These are phyloP conservation scores for Albophoma yamanashiensis DNA, from an alignment of 2,329 filamentous ascomycete species.

Conservation along the genomic window DNA sequence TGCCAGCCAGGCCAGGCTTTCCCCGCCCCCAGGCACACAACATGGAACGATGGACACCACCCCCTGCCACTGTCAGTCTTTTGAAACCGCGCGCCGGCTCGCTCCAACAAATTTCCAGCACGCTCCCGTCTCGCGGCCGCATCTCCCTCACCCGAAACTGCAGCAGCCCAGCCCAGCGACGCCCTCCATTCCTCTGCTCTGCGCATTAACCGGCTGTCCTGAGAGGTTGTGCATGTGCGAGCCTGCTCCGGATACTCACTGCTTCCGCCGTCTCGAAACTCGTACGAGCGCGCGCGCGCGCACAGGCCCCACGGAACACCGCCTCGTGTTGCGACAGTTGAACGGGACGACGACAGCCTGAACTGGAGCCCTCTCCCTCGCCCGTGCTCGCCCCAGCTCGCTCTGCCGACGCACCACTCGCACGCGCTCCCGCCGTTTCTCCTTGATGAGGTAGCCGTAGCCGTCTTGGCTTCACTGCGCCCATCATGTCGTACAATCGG, in stretches of 20 bases:
- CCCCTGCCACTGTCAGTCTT: background rate
- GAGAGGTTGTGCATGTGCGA: background rate
- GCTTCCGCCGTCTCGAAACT: background rate
- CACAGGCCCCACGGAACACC: background rate
- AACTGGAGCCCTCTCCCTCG: background rate
- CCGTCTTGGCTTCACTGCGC: background rate
- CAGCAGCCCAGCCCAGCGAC: background rate
- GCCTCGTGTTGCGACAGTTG: background rate
- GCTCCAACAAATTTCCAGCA: background rate
- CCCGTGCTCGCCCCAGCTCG: background rate
- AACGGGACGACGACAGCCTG: background rate
- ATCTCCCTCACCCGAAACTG: background rate
- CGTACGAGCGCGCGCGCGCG: background rate
- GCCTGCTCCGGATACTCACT: background rate
- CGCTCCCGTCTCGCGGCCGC: background rate
- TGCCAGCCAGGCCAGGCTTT: background rate
- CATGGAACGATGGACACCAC: background rate
- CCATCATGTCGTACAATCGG: constrained; percentile 62
- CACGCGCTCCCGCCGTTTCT: background rate
- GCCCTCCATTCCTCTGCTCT: background rate
- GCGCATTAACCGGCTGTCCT: background rate
- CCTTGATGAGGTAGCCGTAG: background rate
- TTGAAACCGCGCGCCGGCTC: background rate
- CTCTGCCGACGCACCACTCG: background rate
- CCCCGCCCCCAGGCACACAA: background rate